Percentiles rank a stretch among this genome's conserved stretches.
phyloP scores from a whole-genome alignment of 768 basidiomycete species.

The Hydnomerulius pinastri region DNA sequence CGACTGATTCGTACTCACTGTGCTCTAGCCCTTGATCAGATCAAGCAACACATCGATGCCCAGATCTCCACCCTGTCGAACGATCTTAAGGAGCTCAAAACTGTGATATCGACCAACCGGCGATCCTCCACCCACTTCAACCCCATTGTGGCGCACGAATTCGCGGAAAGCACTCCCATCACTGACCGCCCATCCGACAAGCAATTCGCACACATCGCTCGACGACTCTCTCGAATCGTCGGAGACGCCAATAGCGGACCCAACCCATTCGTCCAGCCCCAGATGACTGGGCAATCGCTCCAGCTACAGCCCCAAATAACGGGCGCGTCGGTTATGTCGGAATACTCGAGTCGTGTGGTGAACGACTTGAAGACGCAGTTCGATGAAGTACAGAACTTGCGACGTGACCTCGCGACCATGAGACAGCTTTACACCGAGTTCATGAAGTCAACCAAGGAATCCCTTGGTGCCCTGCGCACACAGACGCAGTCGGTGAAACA shows the following conservation, averaged over 20 bases:
- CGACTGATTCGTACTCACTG: constrained; percentile 10
- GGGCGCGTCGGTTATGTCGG: constrained; percentile 71
- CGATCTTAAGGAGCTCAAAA: constrained; percentile 88
- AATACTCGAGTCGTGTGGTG: constrained; percentile 73
- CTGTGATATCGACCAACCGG: constrained; percentile 55
- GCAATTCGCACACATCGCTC: constrained; percentile 72
- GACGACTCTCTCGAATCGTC: constrained; percentile 72
- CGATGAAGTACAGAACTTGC: constrained; percentile 91
- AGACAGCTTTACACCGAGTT: constrained; percentile 95
- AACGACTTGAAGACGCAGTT: constrained; percentile 88
- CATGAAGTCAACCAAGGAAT: constrained; percentile 87
- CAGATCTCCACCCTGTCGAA: constrained; percentile 84
- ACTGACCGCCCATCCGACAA: constrained; percentile 71
- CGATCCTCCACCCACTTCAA: constrained; percentile 51
- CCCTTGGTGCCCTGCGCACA: constrained; percentile 71
- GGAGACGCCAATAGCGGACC: constrained; percentile 39
- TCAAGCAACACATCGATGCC: constrained; percentile 95
- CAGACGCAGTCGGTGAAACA: constrained; percentile 90
- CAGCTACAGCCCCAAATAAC: constrained; percentile 65
- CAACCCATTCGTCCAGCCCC: constrained; percentile 48
- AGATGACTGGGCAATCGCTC: constrained; percentile 69
- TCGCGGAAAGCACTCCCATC: constrained; percentile 67
- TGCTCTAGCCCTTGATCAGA: constrained; percentile 86
- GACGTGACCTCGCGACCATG: constrained; percentile 91
- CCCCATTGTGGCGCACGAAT: constrained; percentile 52